A percentile compares a stretch with the other conserved stretches of the same genome.
Evolutionary conservation across 2,329 filamentous ascomycete species (phyloP).

Genomic region (Fusarium mundagurra): DNA sequence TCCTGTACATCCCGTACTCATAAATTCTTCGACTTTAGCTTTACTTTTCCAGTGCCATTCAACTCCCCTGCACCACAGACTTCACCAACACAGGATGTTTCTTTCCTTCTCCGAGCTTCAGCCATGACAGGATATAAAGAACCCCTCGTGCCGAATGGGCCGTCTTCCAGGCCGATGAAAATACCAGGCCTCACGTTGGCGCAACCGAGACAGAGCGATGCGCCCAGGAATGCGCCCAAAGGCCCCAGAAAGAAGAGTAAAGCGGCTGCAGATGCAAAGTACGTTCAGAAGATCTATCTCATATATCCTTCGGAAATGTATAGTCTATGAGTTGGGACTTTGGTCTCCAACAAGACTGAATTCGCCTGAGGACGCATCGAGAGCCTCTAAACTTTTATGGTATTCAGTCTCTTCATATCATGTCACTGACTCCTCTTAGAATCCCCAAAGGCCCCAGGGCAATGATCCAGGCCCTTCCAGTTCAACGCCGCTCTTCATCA

Average conservation of each 20-base stretch:
- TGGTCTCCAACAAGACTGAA: not conserved
- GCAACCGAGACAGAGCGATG: not conserved
- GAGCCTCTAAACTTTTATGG: not conserved
- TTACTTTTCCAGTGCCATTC: not conserved
- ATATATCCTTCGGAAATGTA: not conserved
- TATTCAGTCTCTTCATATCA: not conserved
- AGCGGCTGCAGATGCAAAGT: not conserved
- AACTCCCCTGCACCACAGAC: not conserved
- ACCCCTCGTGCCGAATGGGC: not conserved
- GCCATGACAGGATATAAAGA: conserved; percentile 22
- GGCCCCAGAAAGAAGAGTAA: not conserved
- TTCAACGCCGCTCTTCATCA: not conserved
- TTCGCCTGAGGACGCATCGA: no score
- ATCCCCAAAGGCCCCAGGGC: conserved; percentile 6
- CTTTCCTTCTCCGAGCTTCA: not conserved
- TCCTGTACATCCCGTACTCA: not conserved
- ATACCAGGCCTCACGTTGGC: conserved; percentile 35
- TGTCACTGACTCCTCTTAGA: conserved; percentile 6
- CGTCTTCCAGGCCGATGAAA: not conserved
- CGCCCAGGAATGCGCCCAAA: not conserved
- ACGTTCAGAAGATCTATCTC: not conserved
- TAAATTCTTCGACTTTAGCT: not conserved
- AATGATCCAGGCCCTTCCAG: not conserved
- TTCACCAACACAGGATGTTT: conserved; percentile 18
- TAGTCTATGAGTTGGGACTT: no score